These are phyloP conservation scores for Mycena venus DNA, from an alignment of 768 basidiomycete genomes.

Conservation along the genomic window DNA sequence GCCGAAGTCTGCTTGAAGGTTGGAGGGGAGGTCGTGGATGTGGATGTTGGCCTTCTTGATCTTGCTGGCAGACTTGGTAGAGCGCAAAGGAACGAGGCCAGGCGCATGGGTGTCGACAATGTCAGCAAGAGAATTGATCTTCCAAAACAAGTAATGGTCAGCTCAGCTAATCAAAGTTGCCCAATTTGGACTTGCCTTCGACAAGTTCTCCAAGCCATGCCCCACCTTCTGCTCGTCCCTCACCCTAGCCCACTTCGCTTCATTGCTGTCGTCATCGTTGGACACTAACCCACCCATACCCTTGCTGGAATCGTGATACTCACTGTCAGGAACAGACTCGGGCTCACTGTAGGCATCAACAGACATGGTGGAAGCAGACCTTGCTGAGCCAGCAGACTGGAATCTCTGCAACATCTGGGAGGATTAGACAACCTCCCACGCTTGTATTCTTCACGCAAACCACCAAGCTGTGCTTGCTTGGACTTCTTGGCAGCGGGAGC, in stretches of 20 bases:
- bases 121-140: not conserved
- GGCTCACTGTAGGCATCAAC: no score
- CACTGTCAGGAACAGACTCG: no score
- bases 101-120: conserved; percentile 2
- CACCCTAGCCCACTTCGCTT: no score
- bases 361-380: no score
- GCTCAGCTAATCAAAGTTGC: not conserved
- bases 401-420: not conserved
- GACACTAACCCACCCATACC: no score
- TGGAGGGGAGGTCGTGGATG: not conserved
- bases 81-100: not conserved
- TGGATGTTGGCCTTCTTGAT: not conserved
- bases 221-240: not conserved
- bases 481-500: no score
- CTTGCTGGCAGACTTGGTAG: not conserved
- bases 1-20: not conserved
- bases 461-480: not conserved
- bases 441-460: not conserved
- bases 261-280: no score
- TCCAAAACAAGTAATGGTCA: not conserved
- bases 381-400: not conserved
- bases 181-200: not conserved
- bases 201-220: not conserved
- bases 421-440: not conserved
- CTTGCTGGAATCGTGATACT: no score